Evolutionary conservation across 352 stramenopile genomes (phyloP), one percentile per base, ranked within the genome.

Genomic region (Peronospora destructor): DNA sequence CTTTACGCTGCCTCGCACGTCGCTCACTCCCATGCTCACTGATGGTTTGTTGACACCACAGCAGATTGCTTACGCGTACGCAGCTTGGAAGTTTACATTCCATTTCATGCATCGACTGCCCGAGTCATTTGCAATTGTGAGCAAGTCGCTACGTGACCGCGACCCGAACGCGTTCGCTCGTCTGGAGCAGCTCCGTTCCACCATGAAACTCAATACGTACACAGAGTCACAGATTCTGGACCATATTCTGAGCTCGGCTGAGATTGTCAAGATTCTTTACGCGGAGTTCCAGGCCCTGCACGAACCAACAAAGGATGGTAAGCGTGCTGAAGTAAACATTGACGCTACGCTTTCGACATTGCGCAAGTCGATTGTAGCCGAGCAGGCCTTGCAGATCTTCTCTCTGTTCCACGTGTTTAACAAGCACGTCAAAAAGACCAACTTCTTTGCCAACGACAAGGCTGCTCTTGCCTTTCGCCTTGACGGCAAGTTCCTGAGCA

Each of bases 121-220:
- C 0, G 81, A 91, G 53, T 83, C 77, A 7, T 91, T 81, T 62
- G 81, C 70, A 17, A 73, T 88, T 28, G 78, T 91, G 5, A 73
- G 77, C 53, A 78, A 87, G 45, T 91, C 81, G 51, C 67, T 91
- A 11, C 77, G 81, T 38, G 78, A 89, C 33, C 76, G 72, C 1
- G 81, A 91, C 46, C 73, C 77, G 32, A 80, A 73, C 39, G 81
- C 78, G 1, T 87, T 88, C 53, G 73, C 77, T 23, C 77, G 81
- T 41, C 61, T 91, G 0, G 77, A 91, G 55, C 69, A 91, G 57
- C 58, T 91, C 6, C 77, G 77, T 43, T 73, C 76, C 12, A 84
- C 74, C 4, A 91, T 91, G 81, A 91, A 91, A 66, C 68, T 88
- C 47, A 89, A 91, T 61, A 91, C 81, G 45, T 91, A 84, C 72